Evolutionary conservation across 2,329 filamentous ascomycete species (phyloP).

Genomic region (Bipolaris oryzae): DNA sequence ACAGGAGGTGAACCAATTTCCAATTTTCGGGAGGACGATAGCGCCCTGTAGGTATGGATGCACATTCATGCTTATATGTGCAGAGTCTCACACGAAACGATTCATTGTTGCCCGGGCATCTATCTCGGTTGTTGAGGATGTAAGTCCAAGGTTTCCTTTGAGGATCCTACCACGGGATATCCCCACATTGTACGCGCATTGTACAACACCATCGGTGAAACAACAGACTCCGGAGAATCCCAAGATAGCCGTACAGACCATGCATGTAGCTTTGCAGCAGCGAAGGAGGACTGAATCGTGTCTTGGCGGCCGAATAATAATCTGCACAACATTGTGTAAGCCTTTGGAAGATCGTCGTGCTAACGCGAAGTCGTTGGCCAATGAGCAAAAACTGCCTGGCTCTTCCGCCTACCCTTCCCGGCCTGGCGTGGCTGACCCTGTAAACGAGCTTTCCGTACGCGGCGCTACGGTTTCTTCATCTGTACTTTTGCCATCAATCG

Average conservation of each 20-base stretch:
- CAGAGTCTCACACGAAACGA: not conserved
- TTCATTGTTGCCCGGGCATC: not conserved
- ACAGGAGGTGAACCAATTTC: not conserved
- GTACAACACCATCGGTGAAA: not conserved
- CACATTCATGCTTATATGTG: not conserved
- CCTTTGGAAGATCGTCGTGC: conserved; percentile 10
- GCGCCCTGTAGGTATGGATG: not conserved
- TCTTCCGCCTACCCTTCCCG: conserved; percentile 18
- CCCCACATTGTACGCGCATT: not conserved
- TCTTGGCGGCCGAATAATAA: not conserved
- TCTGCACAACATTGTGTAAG: conserved; percentile 17
- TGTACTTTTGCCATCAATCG: conserved; percentile 14
- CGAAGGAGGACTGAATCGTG: not conserved
- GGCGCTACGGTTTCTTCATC: conserved; percentile 17
- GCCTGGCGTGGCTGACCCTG: conserved; percentile 17
- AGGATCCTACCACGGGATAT: not conserved
- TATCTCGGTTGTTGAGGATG: not conserved
- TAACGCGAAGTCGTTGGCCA: conserved; percentile 13
- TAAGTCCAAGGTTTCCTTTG: not conserved
- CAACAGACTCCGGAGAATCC: not conserved
- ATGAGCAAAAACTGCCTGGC: conserved; percentile 17
- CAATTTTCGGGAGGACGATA: not conserved
- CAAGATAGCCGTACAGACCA: not conserved
- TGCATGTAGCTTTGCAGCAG: not conserved
- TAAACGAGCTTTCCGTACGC: conserved; percentile 25